Percentiles rank a stretch among this genome's conserved stretches.
Conservation (phyloP, 2,329 filamentous ascomycete genomes). For the Botrytis deweyae region DNA sequence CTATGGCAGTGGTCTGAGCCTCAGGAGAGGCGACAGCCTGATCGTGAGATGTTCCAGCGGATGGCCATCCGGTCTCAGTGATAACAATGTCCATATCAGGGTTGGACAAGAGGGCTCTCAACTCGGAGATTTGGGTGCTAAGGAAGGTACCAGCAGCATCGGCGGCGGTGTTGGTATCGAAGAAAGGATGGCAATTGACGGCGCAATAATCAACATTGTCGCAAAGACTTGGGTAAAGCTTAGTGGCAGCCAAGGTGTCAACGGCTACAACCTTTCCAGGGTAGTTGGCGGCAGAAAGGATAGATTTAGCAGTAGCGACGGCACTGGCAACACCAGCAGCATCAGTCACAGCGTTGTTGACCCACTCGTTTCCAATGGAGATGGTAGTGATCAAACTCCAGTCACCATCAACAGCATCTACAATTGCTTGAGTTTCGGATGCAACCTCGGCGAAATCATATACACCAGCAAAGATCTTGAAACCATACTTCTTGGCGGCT, state of each 20-base stretch:
- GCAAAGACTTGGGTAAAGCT: conserved; percentile 68
- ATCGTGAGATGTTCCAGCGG: conserved; percentile 63
- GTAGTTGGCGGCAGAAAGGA: conserved; percentile 64
- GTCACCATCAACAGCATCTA: conserved; percentile 59
- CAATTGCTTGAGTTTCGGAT: conserved; percentile 55
- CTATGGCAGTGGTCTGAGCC: conserved; percentile 66
- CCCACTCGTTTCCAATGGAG: conserved; percentile 76
- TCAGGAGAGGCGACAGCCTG: conserved; percentile 64
- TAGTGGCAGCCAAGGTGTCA: conserved; percentile 72
- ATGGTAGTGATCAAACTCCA: conserved; percentile 72
- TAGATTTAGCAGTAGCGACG: conserved; percentile 55
- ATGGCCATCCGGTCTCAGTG: conserved; percentile 85
- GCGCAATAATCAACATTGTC: conserved; percentile 68
- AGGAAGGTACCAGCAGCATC: conserved; percentile 67
- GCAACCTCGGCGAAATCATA: conserved; percentile 54
- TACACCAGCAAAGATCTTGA: conserved; percentile 74
- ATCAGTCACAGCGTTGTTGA: conserved; percentile 61
- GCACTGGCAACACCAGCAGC: conserved; percentile 56
- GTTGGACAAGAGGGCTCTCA: conserved; percentile 46
- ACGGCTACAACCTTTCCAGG: conserved; percentile 73
- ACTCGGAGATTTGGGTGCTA: conserved; percentile 50
- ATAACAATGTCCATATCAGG: conserved; percentile 63
- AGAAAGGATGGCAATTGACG: conserved; percentile 82
- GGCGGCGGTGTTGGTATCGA: conserved; percentile 63
- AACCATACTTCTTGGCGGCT: conserved; percentile 61